Conservation (phyloP, 495 filamentous ascomycete genomes). For the Penicillium tannophilum region DNA sequence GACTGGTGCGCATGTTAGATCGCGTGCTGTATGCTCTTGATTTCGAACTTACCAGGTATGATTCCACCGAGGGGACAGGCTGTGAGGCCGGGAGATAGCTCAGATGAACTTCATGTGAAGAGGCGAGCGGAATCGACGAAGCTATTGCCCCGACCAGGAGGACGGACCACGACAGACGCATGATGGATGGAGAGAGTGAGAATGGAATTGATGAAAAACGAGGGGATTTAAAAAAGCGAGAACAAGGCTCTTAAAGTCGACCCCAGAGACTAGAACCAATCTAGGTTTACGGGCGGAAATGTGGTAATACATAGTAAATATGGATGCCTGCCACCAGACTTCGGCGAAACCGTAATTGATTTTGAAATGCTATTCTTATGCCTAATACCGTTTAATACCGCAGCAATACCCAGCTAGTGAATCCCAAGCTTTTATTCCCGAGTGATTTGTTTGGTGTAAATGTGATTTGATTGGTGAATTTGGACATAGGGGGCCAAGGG, state of each 20-base stretch:
- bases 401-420: not conserved
- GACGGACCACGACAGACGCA: conserved; percentile 21
- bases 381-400: not conserved
- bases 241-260: not conserved
- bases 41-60: conserved; percentile 28
- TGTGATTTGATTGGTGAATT: not conserved
- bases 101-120: conserved; percentile 29
- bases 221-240: not conserved
- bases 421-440: not conserved
- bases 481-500: not conserved
- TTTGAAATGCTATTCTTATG: too few species aligned
- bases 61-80: conserved; percentile 14
- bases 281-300: not conserved
- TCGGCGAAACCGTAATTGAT: not conserved
- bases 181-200: conserved; percentile 11
- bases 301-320: not conserved
- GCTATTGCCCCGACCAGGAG: conserved; percentile 21
- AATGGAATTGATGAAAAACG: not conserved
- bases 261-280: not conserved
- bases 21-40: not conserved
- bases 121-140: conserved; percentile 18
- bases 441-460: too few species aligned
- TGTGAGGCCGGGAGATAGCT: conserved; percentile 26
- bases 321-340: not conserved
- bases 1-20: conserved; percentile 23